Evolutionary conservation across 805 yeast species (phyloP).

Genomic region (Wickerhamomyces sydowiorum): DNA sequence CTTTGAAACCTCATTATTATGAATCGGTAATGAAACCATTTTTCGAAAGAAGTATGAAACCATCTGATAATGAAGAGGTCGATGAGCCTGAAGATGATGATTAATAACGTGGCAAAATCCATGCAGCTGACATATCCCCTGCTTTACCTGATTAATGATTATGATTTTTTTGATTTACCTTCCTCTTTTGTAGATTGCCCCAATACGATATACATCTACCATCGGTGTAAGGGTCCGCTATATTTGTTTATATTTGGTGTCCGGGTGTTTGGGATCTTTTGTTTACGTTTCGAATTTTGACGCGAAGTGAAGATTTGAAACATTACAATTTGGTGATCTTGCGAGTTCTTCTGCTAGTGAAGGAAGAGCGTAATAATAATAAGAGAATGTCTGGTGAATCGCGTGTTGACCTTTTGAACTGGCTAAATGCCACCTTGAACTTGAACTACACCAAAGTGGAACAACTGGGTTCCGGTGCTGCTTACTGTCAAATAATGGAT

Average conservation of each 20-base stretch:
- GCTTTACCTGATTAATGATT: too few species aligned
- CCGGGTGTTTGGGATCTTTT: neutral
- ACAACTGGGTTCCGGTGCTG: slow-evolving; percentile 94
- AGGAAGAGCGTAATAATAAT: too few species aligned
- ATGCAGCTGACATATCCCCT: too few species aligned
- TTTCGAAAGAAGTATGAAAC: slow-evolving; percentile 12
- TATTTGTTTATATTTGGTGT: neutral
- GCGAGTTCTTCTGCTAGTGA: too few species aligned
- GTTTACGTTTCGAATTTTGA: too few species aligned
- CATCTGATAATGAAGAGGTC: slow-evolving; percentile 15
- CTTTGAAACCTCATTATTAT: slow-evolving; percentile 53
- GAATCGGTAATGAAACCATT: slow-evolving; percentile 16
- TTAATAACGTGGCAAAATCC: too few species aligned
- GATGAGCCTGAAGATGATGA: neutral
- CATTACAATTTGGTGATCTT: too few species aligned
- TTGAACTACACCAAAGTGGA: slow-evolving; percentile 74
- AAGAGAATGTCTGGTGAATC: slow-evolving; percentile 49
- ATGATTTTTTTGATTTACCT: too few species aligned
- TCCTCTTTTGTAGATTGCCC: too few species aligned
- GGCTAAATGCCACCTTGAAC: slow-evolving; percentile 74
- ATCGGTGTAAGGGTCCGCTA: too few species aligned
- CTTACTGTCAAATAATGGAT: slow-evolving; percentile 88
- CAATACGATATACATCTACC: too few species aligned
- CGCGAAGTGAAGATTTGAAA: too few species aligned
- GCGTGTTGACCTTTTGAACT: slow-evolving; percentile 72